A percentile compares a stretch with the other conserved stretches of the same genome.
These are phyloP conservation scores for Phaeosphaeriaceae sp. DNA, from an alignment of 2,329 filamentous ascomycete genomes.

Conservation along the genomic window DNA sequence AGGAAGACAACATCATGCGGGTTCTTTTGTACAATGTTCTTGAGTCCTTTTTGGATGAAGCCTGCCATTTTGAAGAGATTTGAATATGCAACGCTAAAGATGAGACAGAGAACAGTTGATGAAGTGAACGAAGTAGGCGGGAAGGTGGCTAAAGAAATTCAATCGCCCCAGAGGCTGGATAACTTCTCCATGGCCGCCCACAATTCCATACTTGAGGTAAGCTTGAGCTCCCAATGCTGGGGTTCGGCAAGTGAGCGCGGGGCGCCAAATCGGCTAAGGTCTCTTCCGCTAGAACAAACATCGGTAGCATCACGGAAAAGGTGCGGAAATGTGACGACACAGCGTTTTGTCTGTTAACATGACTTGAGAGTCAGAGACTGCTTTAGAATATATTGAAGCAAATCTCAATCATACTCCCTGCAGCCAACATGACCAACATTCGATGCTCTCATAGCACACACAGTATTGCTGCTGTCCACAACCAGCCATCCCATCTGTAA, in stretches of 20 bases:
- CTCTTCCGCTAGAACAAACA: conserved; percentile 26
- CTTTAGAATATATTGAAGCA: not conserved
- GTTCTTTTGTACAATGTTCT: conserved; percentile 77
- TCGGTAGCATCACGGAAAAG: conserved; percentile 23
- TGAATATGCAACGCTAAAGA: conserved; percentile 21
- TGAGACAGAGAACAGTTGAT: conserved; percentile 3
- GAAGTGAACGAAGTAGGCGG: conserved; percentile 1
- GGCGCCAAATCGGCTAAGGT: conserved; percentile 32
- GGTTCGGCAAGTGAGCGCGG: conserved; percentile 47
- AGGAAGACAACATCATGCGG: conserved; percentile 87
- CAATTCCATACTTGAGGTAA: conserved; percentile 30
- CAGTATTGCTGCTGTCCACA: not conserved
- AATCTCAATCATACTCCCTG: not conserved
- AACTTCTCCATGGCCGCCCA: conserved; percentile 14
- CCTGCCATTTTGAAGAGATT: conserved; percentile 46
- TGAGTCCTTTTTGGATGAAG: conserved; percentile 68
- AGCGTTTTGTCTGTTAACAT: not conserved
- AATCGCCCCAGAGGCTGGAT: conserved; percentile 9
- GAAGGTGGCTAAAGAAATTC: not conserved
- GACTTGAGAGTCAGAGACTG: not conserved
- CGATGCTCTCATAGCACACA: not conserved
- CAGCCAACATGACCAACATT: conserved; percentile 1
- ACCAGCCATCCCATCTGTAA: not conserved
- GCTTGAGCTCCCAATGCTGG: conserved; percentile 33
- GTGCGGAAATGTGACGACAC: conserved; percentile 6